Evolutionary conservation across 2,329 filamentous ascomycete species (phyloP).

Genomic region (Sarocladiaceae sp.): DNA sequence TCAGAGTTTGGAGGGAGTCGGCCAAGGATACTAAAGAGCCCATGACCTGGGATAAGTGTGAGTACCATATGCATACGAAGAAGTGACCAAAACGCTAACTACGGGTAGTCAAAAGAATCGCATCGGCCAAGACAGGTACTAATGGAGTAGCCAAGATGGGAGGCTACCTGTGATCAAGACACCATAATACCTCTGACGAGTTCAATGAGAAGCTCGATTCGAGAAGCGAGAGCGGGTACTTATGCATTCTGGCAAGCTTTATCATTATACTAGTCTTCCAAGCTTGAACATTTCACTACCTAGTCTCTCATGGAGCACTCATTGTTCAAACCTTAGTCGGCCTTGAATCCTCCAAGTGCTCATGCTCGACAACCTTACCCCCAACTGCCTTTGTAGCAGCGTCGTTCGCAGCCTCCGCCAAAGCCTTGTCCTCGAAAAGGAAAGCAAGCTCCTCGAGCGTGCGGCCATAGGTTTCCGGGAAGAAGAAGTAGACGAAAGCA

Average conservation of each 20-base stretch:
- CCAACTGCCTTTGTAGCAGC: conserved; percentile 27
- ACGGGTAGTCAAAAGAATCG: conserved; percentile 1
- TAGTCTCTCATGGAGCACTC: no score
- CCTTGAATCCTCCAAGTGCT: no score
- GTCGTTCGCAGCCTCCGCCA: conserved; percentile 21
- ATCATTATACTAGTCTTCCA: neutral
- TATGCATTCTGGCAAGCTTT: no score
- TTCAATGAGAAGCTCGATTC: neutral
- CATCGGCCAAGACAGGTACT: neutral
- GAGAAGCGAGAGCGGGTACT: no score
- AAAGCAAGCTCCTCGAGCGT: conserved; percentile 59
- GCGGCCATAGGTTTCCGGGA: conserved; percentile 72
- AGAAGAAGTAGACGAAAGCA: conserved; percentile 66
- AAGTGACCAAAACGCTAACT: no score
- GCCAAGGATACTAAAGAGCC: conserved; percentile 10
- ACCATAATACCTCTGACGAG: neutral
- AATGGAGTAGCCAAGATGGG: neutral
- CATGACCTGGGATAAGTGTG: conserved; percentile 11
- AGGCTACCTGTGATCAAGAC: neutral
- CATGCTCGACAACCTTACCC: no score
- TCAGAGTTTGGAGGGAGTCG: conserved; percentile 10
- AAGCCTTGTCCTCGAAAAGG: conserved; percentile 25
- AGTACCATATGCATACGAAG: no score
- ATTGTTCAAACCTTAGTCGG: no score
- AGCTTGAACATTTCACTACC: neutral